Percentiles rank a stretch among this genome's conserved stretches.
These are phyloP conservation scores for Talaromyces sp. DNA, from an alignment of 2,329 filamentous ascomycete genomes.

Conservation along the genomic window DNA sequence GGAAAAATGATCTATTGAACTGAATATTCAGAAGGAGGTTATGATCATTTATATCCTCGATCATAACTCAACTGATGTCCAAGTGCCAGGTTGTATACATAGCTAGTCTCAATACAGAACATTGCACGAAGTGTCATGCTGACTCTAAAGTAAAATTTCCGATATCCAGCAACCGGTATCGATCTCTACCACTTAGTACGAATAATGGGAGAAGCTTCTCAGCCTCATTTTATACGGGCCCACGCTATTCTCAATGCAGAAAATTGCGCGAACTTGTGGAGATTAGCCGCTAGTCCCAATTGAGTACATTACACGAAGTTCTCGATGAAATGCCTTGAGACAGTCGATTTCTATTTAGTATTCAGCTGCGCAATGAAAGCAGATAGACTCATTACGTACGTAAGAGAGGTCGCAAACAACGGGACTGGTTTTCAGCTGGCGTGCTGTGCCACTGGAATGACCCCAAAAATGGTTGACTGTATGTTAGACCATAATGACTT, in stretches of 20 bases:
- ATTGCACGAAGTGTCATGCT: neutral
- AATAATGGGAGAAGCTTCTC: neutral
- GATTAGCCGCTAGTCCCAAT: neutral
- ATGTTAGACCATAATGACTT: neutral
- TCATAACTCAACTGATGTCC: neutral
- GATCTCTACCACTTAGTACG: neutral
- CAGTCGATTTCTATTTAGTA: neutral
- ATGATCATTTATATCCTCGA: neutral
- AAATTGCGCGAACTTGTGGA: neutral
- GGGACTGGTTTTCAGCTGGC: neutral
- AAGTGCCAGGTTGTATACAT: neutral
- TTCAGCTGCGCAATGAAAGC: neutral
- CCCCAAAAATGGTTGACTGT: neutral
- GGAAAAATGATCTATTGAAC: neutral
- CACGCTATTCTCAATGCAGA: neutral
- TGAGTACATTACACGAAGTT: slow-evolving; percentile 3
- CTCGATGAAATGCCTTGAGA: neutral
- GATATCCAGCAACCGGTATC: neutral
- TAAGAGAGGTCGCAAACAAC: neutral
- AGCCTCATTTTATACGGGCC: neutral
- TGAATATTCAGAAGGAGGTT: neutral
- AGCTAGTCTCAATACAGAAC: neutral
- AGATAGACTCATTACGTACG: neutral
- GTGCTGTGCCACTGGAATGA: neutral
- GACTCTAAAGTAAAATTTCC: neutral